Base-by-base conservation (phyloP, 768 basidiomycete genomes). In the Galerina marginata region DNA sequence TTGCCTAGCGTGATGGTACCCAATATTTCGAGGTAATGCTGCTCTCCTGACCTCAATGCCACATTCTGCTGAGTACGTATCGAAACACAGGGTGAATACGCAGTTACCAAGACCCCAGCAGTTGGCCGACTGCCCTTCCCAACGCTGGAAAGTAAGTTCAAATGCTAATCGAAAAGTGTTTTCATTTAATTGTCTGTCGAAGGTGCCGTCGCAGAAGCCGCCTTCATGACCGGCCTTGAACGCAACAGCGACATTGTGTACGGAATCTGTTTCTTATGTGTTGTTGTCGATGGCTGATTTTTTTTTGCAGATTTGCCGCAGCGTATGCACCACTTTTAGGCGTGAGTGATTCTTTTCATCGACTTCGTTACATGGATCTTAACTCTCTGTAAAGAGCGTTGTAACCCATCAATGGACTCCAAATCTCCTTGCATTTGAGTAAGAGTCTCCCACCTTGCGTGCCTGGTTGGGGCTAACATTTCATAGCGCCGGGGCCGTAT, bases 191-290 rank as follows among this genome's bases (percentile, higher is more conserved):
- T 9, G 39, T 50, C n/a, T 15, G 44, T 46, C 26, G 7, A 33
- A 85, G 85, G 82, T 58, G 72, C 85, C 43, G 72, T 79, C 2
- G 83, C 80, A 15, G 88, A 89, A 67, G 88, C 87, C 1, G 85
- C 85, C 1, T 90, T 83, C 67, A 88, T 89, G 87, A 89, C 84
- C 0, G 87, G 88, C 3, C 65, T 89, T 6, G 87, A 90, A 68
- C 64, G 79, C n/a, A 80, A 79, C 52, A 70, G 71, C 29, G 77
- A 79, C 56, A 79, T 79, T 54, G 75, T 77, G 69, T 68, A 64
- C 43, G 67, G 4, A 33, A 7, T 7, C 4, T 33, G 55, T 10
- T 38, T 33, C 10, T 14, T 5, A 9, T 15, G 15, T 43, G 10
- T 43, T 12, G 7, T n/a, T 23, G 9, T 42, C 36, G 3, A 26